Base-by-base conservation (phyloP, 2,329 filamentous ascomycete species). In the Arthrobotrys megalospora region DNA sequence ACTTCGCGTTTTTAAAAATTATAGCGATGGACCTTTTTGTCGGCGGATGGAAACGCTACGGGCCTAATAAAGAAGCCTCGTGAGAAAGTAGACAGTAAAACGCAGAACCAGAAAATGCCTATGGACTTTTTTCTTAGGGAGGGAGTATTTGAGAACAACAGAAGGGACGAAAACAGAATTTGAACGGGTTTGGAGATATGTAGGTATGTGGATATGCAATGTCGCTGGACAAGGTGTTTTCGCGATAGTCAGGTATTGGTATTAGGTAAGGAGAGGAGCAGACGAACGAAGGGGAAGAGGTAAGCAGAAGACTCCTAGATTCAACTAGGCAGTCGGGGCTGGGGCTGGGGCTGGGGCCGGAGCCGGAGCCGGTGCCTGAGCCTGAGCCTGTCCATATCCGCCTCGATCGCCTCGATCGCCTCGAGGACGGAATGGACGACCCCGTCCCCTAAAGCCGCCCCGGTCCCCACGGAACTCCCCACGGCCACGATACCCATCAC, bases 401-500 rank as follows among this genome's bases (percentile, higher is more conserved):
- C 76, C 76, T 63, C 76, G 64, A 41, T 79, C 76, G 12, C 76
- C 70, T 52, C 70, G 64, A 28, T 79, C 76, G 12, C 76, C 70
- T 52, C 70, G 64, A 28, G 70, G 72, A 83, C 86, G 80, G 76
- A 60, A 71, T 21, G 84, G 82, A 65, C 83, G 82, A 36, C 85
- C 85, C 67, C 86, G 85, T 47, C 62, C 70, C 28, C 66, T 58
- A 34, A 71, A 77, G 21, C 45, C 45, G 24, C 73, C 73, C 45
- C 77, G 65, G 12, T 79, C 69, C 50, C 64, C 77, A 66, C 78
- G 80, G 48, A 79, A 80, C 36, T 82, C 82, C 68, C 83, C 83
- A 79, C 83, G 81, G 19, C 87, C 86, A 68, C 88, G 86, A 78
- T 85, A 85, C 43, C 87, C 82, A 41, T 84, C 83, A 60, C 84